A percentile compares a stretch with the other conserved stretches of the same genome.
Conservation (phyloP, 495 filamentous ascomycete genomes). For the Trypethelium eluteriae region DNA sequence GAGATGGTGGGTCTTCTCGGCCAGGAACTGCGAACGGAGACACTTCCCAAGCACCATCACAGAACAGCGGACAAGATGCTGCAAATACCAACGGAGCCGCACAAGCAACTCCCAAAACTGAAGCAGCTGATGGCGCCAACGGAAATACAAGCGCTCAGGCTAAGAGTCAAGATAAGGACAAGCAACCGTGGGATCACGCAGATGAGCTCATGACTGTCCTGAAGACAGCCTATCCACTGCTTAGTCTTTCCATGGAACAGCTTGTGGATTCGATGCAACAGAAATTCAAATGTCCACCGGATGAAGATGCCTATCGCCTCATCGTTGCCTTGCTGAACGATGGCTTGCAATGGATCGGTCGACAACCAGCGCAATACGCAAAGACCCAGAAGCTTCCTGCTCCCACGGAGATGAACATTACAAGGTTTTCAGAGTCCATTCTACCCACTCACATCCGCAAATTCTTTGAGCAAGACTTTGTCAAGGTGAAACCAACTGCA, state of each 20-base stretch:
- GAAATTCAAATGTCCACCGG: constrained; percentile 96
- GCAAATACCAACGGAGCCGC: constrained; percentile 18
- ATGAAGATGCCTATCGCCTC: constrained; percentile 96
- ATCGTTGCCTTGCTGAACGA: constrained; percentile 96
- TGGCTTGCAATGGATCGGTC: constrained; percentile 77
- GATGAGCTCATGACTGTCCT: constrained; percentile 91
- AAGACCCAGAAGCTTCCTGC: constrained; percentile 83
- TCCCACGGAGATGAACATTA: constrained; percentile 92
- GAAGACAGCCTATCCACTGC: constrained; percentile 91
- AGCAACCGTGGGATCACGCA: constrained; percentile 76
- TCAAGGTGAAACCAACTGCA: constrained; percentile 87
- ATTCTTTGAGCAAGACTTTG: constrained; percentile 94
- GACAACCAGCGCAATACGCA: constrained; percentile 75
- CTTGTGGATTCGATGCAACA: constrained; percentile 99
- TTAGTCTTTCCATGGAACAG: constrained; percentile 96
- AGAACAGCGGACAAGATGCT: constrained; percentile 28
- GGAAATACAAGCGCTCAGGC: constrained; percentile 24
- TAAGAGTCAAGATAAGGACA: constrained; percentile 50
- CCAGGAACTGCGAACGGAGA: constrained; percentile 49
- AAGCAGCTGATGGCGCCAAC: constrained; percentile 35
- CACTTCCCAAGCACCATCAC: constrained; percentile 18
- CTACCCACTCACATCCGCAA: constrained; percentile 85
- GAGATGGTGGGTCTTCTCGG: constrained; percentile 35
- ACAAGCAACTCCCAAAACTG: constrained; percentile 31
- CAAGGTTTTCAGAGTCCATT: constrained; percentile 91